Base-by-base conservation (phyloP, 495 filamentous ascomycete species). In the Podospora pseudopauciseta region DNA sequence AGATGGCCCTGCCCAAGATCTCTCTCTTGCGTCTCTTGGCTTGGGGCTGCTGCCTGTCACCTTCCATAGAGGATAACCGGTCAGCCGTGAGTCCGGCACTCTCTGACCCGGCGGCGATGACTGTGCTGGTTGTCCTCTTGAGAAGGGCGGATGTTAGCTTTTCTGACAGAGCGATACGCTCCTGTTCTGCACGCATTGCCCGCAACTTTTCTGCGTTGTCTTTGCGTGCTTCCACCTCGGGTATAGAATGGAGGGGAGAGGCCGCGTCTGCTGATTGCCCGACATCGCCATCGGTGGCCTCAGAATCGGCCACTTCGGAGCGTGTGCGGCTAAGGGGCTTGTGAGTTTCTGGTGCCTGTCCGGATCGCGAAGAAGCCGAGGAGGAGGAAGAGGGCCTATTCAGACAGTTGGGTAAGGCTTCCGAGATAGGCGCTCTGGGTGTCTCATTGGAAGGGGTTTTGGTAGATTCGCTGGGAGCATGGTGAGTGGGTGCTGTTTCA, bases 1-100 rank as follows among this genome's bases (percentile, higher is more conserved):
- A 86, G 13, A 80, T 70, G 0, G 80, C 84, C 49, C 85, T 78
- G 28, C 84, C 84, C 2, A 87, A 66, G 27, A 86, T 82, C 56
- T 82, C 72, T 5, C 80, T 79, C 34, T 80, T 79, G 6, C 81
- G 32, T 49, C 30, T 16, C 9, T 49, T 49, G 39, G 13, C 39
- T 15, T n/a, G 60, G 27, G 60, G 60, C 13, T 58, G 55, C 23
- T 58, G n/a, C 5, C 5, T 58, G 55, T 26, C 55, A n/a, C 71
- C 61, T 71, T 74, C 44, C 60, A 66, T 65, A 64, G 70, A 68
- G 57, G 74, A 58, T 13, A 49, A 11, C 2, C 2, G 39, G 66
- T 56, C 18, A 13, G 67, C 23, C 1, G 49, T 64, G 53, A 49
- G 39, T 16, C 39, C 39, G 13, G 70, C 64, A 19, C 9, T 39